Base-by-base conservation (phyloP, 73 alveolate species). In the Halteria grandinella region DNA sequence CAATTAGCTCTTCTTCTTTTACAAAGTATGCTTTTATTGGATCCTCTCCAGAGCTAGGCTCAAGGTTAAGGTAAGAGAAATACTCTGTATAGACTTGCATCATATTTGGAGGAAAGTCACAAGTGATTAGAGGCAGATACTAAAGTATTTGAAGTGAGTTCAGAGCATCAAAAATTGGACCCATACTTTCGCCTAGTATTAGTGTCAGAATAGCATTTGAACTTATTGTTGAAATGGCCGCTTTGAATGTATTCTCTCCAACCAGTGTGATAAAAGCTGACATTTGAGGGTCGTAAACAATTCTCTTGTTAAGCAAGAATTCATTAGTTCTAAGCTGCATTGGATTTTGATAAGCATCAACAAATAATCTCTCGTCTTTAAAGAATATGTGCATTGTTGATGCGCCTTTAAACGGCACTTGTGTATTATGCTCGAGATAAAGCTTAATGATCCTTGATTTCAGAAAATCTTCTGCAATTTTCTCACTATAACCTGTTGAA, bases 111-210 rank as follows among this genome's bases (percentile, higher is more conserved):
- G 77, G 77, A 25, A 36, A 60, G 7, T 36, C 3, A 37, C 34
- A 33, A 60, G 37, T 49, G 43, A 60, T 60, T 18, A 60, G 27
- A 1, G 77, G 77, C 45, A 60, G 29, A 21, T 60, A 60, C n/a
- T 18, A 60, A 3, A 60, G 77, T 10, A 60, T 60, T 49, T 60
- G 23, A 8, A 60, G 48, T 10, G 77, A 60, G 43, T 60, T 60
- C 2, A 60, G 37, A 21, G 77, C 77, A n/a, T 60, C 77, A 40
- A 60, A 60, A 3, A 60, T 59, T 37, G 43, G 48, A 10, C 77
- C 77, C 25, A 60, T 29, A 39, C 77, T 60, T 20, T 60, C 77
- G 10, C 77, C 77, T 12, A 60, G 29, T n/a, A 60, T 1, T 21
- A 60, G 27, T 7, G 77, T 43, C 8, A 60, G 18, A 32, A 39